A percentile compares a stretch with the other conserved stretches of the same genome.
Evolutionary conservation across 352 stramenopile species (phyloP).

Genomic region (Phytophthora foliorum): DNA sequence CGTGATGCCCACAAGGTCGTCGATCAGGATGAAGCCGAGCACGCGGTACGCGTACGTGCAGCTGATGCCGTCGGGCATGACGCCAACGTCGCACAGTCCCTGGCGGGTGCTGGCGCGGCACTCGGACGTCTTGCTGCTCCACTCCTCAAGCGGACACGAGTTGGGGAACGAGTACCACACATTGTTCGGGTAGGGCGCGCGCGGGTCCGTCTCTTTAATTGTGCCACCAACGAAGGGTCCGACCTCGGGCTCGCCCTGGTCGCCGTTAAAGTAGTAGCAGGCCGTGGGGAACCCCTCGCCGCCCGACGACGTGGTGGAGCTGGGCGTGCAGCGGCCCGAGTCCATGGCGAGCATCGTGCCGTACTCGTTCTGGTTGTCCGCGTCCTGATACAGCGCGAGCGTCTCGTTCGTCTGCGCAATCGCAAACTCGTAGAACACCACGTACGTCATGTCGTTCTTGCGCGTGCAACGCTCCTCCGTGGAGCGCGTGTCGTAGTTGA

Average conservation of each 20-base stretch:
- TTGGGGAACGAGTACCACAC: slow-evolving; percentile 88
- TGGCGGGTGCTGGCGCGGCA: slow-evolving; percentile 56
- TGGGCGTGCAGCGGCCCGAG: slow-evolving; percentile 66
- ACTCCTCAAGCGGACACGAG: slow-evolving; percentile 64
- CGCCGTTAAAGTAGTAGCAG: slow-evolving; percentile 84
- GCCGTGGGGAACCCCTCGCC: slow-evolving; percentile 52
- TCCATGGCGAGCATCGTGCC: slow-evolving; percentile 78
- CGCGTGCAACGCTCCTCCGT: slow-evolving; percentile 65
- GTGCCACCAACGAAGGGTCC: slow-evolving; percentile 74
- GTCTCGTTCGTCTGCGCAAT: slow-evolving; percentile 85
- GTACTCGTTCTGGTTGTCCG: slow-evolving; percentile 64
- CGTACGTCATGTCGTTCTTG: slow-evolving; percentile 86
- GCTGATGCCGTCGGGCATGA: slow-evolving; percentile 65
- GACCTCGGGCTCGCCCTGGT: slow-evolving; percentile 66
- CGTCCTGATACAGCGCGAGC: slow-evolving; percentile 68
- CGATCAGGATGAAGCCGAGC: slow-evolving; percentile 71
- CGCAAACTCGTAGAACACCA: slow-evolving; percentile 88
- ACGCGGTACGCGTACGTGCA: slow-evolving; percentile 78
- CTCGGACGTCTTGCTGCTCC: slow-evolving; percentile 54
- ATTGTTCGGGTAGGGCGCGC: slow-evolving; percentile 76
- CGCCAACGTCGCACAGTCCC: slow-evolving; percentile 63
- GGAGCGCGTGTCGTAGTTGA: slow-evolving; percentile 82
- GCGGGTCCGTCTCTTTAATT: slow-evolving; percentile 55
- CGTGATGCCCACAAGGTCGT: slow-evolving; percentile 83
- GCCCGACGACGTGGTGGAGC: slow-evolving; percentile 35